Base-by-base conservation (phyloP, 208 protist genomes). In the Vickermania ingenoplastis region DNA sequence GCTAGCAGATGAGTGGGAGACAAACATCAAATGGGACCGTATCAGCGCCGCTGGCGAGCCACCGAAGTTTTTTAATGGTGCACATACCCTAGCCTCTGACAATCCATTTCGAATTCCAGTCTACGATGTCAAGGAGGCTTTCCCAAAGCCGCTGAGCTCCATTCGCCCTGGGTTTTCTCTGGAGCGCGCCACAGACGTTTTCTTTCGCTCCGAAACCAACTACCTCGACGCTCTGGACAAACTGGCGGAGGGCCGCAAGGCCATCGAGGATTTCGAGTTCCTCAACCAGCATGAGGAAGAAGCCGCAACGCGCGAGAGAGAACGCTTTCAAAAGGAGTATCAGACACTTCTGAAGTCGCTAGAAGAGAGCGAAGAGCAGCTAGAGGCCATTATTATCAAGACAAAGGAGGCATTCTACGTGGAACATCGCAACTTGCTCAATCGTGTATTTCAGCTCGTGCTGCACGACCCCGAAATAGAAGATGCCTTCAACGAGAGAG, bases 1-100 rank as follows among this genome's bases (percentile, higher is more conserved):
- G 5, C 41, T 63, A 1, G 70, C 62, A n/a, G 76, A 82, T 41
- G 71, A 75, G 50, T 65, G 74, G 49, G 76, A 82, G 68, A 61
- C 67, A 5, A 65, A 75, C 63, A 65, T 77, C 3, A 24, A 65
- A 41, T 82, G 76, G 76, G 68, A 77, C 50, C 29, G 48, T 30
- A 62, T 82, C 11, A 68, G 68, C 31, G 54, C 62, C 28, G 45
- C 62, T 13, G 55, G 67, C n/a, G 68, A 71, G 17, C 66, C 65
- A 41, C 76, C 71, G 0, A 7, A 27, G 13, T 77, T 82, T 41
- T 71, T 77, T 58, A 75, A 77, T 41, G 70, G 67, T n/a, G 30
- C 66, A 7, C 58, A 71, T 28, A 11, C 70, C 3, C 66, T 68
- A 27, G 76, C 76, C 29, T 74, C 76, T 13, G 65, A 68, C 36